phyloP scores from a whole-genome alignment of 2,329 filamentous ascomycete species.

The Emydomyces testavorans region DNA sequence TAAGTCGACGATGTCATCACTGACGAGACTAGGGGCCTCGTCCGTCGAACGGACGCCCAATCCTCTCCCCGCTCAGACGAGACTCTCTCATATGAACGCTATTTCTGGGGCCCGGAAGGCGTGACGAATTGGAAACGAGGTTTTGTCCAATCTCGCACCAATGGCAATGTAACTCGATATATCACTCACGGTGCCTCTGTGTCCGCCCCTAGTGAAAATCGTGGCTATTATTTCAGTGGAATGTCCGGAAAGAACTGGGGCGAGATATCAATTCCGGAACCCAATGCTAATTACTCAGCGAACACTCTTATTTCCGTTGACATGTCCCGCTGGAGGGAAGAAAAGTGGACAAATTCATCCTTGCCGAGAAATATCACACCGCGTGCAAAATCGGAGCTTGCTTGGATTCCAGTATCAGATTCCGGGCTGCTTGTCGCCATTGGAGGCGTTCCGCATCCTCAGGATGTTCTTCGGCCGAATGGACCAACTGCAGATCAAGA shows the following conservation, averaged over 20 bases:
- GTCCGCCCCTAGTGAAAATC: constrained; percentile 57
- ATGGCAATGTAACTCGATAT: constrained; percentile 46
- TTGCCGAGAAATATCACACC: constrained; percentile 42
- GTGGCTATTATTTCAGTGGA: constrained; percentile 61
- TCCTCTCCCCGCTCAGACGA: constrained; percentile 34
- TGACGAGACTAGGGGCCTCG: constrained; percentile 35
- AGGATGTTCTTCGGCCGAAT: constrained; percentile 12
- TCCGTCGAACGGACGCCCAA: constrained; percentile 28
- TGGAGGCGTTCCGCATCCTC: constrained; percentile 27
- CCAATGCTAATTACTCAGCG: constrained; percentile 36
- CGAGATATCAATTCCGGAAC: constrained; percentile 33
- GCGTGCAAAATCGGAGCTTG: constrained; percentile 53
- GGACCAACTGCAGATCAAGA: constrained; percentile 11
- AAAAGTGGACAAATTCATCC: constrained; percentile 48
- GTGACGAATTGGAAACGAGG: constrained; percentile 33
- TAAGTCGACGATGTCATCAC: not conserved
- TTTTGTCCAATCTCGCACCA: constrained; percentile 36
- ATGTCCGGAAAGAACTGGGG: constrained; percentile 43
- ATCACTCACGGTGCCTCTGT: constrained; percentile 53
- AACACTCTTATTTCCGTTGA: constrained; percentile 51
- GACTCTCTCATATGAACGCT: constrained; percentile 43
- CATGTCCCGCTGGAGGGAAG: constrained; percentile 39
- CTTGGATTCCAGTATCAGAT: constrained; percentile 44
- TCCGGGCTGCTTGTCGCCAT: constrained; percentile 31
- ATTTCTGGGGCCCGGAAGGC: constrained; percentile 41